Base-by-base conservation (phyloP, 1,139 yeast genomes). In the Kodamaea anthophila region DNA sequence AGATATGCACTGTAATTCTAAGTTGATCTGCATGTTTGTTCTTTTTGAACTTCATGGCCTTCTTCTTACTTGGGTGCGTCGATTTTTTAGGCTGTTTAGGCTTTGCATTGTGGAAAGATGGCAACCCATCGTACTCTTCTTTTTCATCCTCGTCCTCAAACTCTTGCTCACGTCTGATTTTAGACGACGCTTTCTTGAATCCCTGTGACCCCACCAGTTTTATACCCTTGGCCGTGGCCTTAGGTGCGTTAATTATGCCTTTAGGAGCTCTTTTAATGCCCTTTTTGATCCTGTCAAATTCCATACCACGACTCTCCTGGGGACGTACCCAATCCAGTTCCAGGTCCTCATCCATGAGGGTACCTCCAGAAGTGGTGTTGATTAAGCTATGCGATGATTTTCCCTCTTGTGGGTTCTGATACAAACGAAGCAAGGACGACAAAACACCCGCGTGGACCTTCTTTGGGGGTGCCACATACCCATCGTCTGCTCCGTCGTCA, bases 1-100 rank as follows among this genome's bases (percentile, higher is more conserved):
- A 93, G 43, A 87, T 84, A 49, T 87, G 96, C 10, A 86, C 91
- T 0, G 96, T 86, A 45, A 87, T 86, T 35, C 80, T 70, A 24
- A 65, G 55, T 32, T 55, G 53, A 58, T 9, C 52, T 54, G 27
- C 27, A 13, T 21, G 27, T 18, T 18, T 24, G 15, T 24, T 24
- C 21, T 24, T 24, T 21, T 24, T 24, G 21, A 24, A 24, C 27
- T 24, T 24, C 10, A 15, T 15, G 14, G 51, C 49, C 26, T 38
- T 39, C 36, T 39, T 35, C 22, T 39, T 39, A 18, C 36, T 39
- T 23, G 39, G 40, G 5, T 15, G 23, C n/a, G n/a, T n/a, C 14
- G 28, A 24, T 23, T 49, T 58, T 35, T 51, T 58, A 20, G 66
- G 68, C 2, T 48, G 47, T 32, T 55, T 59, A 1, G 73, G 73